Percentiles rank a stretch among this genome's conserved stretches.
phyloP scores from a whole-genome alignment of 164 flowering plant species.

The Chloranthus sessilifolius region DNA sequence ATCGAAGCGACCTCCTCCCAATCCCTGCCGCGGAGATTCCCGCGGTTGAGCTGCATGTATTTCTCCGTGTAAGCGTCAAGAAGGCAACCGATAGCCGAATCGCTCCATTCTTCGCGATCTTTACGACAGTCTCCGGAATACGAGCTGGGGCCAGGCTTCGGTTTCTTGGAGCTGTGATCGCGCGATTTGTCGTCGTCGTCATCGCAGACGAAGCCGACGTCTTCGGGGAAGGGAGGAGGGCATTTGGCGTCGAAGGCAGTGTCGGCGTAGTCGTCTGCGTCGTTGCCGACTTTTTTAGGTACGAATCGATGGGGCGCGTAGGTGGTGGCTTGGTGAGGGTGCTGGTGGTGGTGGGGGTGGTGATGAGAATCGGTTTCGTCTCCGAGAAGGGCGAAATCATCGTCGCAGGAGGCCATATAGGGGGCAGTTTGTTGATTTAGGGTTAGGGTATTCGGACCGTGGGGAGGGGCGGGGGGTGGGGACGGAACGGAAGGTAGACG shows the following conservation, averaged over 20 bases:
- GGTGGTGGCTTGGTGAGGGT: slow-evolving; percentile 5
- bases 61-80: slow-evolving; percentile 46
- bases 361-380: too few relatives aligned
- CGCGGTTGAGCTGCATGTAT: slow-evolving; percentile 35
- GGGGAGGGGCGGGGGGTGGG: slow-evolving; percentile 14
- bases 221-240: slow-evolving; percentile 14
- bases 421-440: slow-evolving; percentile 4
- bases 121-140: slow-evolving; percentile 25
- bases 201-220: not conserved
- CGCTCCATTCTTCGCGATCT: slow-evolving; percentile 53
- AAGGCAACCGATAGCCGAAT: slow-evolving; percentile 30
- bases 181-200: too few relatives aligned
- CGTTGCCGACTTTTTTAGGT: slow-evolving; percentile 24
- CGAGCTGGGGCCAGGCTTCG: slow-evolving; percentile 9
- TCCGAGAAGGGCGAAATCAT: slow-evolving; percentile 26
- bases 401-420: slow-evolving; percentile 36
- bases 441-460: slow-evolving; percentile 20
- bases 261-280: slow-evolving; percentile 27
- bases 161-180: slow-evolving; percentile 14
- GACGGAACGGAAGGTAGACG: too few relatives aligned
- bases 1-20: slow-evolving; percentile 43
- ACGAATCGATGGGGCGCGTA: slow-evolving; percentile 8
- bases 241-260: slow-evolving; percentile 20
- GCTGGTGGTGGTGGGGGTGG: slow-evolving; percentile 15
- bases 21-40: slow-evolving; percentile 39